Conservation (phyloP, 257 asterid species). For the Verbascum thapsus region DNA sequence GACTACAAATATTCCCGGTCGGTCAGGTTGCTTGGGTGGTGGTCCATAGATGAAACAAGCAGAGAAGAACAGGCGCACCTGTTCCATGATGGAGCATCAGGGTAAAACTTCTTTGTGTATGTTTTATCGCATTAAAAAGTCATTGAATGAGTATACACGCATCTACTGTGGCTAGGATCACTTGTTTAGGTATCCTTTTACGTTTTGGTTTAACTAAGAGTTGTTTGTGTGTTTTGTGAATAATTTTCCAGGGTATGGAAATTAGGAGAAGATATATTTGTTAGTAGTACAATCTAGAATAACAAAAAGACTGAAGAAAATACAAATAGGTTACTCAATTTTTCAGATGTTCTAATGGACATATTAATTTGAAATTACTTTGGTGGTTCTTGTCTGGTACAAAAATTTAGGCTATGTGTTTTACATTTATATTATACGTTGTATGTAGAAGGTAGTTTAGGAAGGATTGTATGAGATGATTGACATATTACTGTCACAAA, state of each 20-base stretch:
- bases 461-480: slow-evolving; percentile 22
- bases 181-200: slow-evolving; percentile 1
- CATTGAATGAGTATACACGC: not conserved
- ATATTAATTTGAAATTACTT: not conserved
- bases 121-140: not conserved
- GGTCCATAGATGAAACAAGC: slow-evolving; percentile 97
- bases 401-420: slow-evolving; percentile 5
- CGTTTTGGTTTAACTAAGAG: not conserved
- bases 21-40: slow-evolving; percentile 96
- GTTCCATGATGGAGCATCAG: slow-evolving; percentile 63
- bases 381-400: not conserved
- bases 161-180: slow-evolving; percentile 7
- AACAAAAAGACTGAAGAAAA: not conserved
- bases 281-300: not conserved
- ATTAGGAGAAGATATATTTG: slow-evolving; percentile 23
- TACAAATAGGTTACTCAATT: not conserved
- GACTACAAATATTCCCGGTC: slow-evolving; percentile 19
- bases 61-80: slow-evolving; percentile 93
- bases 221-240: slow-evolving; percentile 13
- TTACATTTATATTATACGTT: slow-evolving; percentile 14
- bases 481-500: slow-evolving; percentile 23
- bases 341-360: slow-evolving; percentile 6
- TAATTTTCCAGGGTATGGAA: slow-evolving; percentile 10
- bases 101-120: slow-evolving; percentile 50
- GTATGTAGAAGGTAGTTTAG: slow-evolving; percentile 15